Base-by-base conservation (phyloP, 2,329 filamentous ascomycete genomes). In the Fusarium robinianum region DNA sequence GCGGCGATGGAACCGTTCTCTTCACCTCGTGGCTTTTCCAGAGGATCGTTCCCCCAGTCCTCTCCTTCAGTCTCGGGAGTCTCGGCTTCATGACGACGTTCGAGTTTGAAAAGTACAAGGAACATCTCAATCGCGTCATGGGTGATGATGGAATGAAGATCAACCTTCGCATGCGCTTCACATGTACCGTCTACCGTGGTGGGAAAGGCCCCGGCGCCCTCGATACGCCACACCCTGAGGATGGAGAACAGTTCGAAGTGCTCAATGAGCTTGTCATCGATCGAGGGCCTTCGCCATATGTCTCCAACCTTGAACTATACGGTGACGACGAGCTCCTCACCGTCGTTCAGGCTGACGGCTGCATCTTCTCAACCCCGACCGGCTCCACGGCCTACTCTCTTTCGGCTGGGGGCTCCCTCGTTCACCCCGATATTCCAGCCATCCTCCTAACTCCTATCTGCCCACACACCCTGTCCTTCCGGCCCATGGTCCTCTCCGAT, bases 261-360 rank as follows among this genome's bases (percentile, higher is more conserved):
- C 83, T 99, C 54, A 99, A 99, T 70, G 94, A 99, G 72, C 84
- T 99, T 37, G 92, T 99, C 68, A 97, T 99, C 61, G 94, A 99
- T 72, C 88, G 94, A 48, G 94, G 94, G 53, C 94, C 94, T 62
- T 95, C 89, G 11, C 91, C 92, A 14, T 99, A 97, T 66, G 92
- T 99, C 46, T 97, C 92, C 29, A 95, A 96, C 70, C 78, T 99
- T 25, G 94, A 99, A 72, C 78, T 99, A 8, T 97, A 95, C 67
- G 94, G 91, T 52, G 94, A 99, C 65, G 88, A 95, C 63, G 90
- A 95, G 68, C 84, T 96, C 29, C 79, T 99, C 58, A 99, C 94
- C 11, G 89, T 96, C 37, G 88, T 99, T 33, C 91, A 96, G 71
- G 94, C 94, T 22, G 94, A 99, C 63, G 94, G 94, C 41, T 96